Conservation (phyloP, 1,139 yeast genomes). For the Chernovozyma sophiae-reginae region DNA sequence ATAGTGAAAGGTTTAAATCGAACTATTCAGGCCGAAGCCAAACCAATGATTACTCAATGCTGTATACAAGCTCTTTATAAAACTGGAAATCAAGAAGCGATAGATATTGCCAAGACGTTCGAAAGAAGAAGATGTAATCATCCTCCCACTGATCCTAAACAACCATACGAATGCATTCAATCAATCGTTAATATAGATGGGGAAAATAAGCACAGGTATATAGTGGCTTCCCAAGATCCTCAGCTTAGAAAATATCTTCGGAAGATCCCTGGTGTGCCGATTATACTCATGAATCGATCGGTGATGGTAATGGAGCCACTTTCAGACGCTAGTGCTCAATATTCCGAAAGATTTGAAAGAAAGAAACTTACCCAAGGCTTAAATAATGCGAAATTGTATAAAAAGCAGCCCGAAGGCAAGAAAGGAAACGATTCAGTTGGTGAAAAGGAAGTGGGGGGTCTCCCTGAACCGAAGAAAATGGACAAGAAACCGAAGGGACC, state of each 20-base stretch:
- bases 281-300: slow-evolving; percentile 79
- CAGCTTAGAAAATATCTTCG: slow-evolving; percentile 66
- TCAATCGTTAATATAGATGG: slow-evolving; percentile 70
- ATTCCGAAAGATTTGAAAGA: slow-evolving; percentile 53
- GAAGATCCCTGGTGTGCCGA: slow-evolving; percentile 82
- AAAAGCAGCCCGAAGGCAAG: slow-evolving; percentile 20
- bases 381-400: slow-evolving; percentile 45
- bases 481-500: slow-evolving; percentile 62
- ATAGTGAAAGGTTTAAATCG: slow-evolving; percentile 71
- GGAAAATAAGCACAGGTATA: slow-evolving; percentile 81
- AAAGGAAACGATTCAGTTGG: neutral
- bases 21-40: slow-evolving; percentile 80
- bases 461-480: slow-evolving; percentile 7
- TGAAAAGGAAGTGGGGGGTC: neutral
- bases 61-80: slow-evolving; percentile 83
- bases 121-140: slow-evolving; percentile 71
- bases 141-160: slow-evolving; percentile 55
- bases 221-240: slow-evolving; percentile 79
- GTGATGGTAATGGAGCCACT: slow-evolving; percentile 97
- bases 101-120: slow-evolving; percentile 71
- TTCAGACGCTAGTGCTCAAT: slow-evolving; percentile 62
- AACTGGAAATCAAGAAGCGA: slow-evolving; percentile 67
- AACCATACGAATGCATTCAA: slow-evolving; percentile 73
- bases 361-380: slow-evolving; percentile 73
- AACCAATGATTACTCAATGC: slow-evolving; percentile 96